Percentiles rank a stretch among this genome's conserved stretches.
phyloP scores from a whole-genome alignment of 345 rosid genomes.

The Salix exigua region DNA sequence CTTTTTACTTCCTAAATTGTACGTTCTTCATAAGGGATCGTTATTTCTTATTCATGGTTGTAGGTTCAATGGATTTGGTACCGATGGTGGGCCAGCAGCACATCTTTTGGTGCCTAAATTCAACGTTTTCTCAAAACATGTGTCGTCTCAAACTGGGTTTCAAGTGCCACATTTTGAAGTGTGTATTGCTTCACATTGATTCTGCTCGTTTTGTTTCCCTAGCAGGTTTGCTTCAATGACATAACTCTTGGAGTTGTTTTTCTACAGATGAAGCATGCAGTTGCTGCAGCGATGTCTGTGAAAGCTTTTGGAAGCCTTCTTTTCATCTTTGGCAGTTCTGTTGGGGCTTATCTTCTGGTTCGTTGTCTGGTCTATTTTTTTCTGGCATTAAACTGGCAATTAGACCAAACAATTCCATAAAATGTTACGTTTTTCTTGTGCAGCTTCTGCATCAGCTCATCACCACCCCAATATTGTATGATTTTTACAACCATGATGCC shows the following conservation, averaged over 20 bases:
- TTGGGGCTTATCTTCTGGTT: slow-evolving; percentile 80
- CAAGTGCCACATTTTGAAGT: slow-evolving; percentile 55
- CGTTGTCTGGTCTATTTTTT: not conserved
- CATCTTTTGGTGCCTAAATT: slow-evolving; percentile 44
- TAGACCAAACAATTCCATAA: not conserved
- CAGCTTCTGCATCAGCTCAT: slow-evolving; percentile 66
- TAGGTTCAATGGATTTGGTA: slow-evolving; percentile 64
- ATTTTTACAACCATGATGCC: slow-evolving; percentile 68
- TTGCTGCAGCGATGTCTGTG: slow-evolving; percentile 49
- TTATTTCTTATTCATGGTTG: not conserved
- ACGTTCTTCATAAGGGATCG: not conserved
- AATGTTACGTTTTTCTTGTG: slow-evolving; percentile 1
- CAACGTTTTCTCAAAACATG: slow-evolving; percentile 35
- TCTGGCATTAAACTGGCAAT: not conserved
- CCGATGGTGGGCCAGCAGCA: slow-evolving; percentile 62
- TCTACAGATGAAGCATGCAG: slow-evolving; percentile 39
- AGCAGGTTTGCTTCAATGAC: not conserved
- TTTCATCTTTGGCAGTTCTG: slow-evolving; percentile 57
- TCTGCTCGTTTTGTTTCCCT: not conserved
- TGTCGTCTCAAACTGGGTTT: slow-evolving; percentile 44
- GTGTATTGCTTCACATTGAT: not conserved
- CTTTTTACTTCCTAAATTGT: not conserved
- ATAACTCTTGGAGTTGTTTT: not conserved
- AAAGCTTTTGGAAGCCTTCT: slow-evolving; percentile 68
- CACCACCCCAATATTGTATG: slow-evolving; percentile 42